phyloP scores from a whole-genome alignment of 208 protist genomes.

The Leishmania major region DNA sequence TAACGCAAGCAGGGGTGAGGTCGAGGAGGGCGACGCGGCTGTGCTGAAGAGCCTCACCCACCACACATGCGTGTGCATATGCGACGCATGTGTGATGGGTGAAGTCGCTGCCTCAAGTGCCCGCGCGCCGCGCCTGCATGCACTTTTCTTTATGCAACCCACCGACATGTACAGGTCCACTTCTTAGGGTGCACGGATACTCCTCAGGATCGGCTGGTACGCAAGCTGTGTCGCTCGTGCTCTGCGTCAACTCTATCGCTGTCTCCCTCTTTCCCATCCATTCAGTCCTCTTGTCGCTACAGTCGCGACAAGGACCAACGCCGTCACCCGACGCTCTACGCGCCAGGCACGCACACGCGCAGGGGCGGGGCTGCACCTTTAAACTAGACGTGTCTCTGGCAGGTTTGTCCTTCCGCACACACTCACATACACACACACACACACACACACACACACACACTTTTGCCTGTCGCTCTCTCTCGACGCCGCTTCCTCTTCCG shows the following conservation, averaged over 20 bases:
- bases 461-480: too few relatives aligned
- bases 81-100: neutral
- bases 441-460: neutral
- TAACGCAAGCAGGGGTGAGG: too few relatives aligned
- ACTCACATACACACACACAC: slow-evolving; percentile 11
- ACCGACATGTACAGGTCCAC: neutral
- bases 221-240: neutral
- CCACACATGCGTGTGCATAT: neutral
- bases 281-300: neutral
- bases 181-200: neutral
- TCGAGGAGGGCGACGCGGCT: too few relatives aligned
- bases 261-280: neutral
- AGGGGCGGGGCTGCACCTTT: neutral
- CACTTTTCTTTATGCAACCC: neutral
- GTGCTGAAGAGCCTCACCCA: too few relatives aligned
- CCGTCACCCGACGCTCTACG: neutral
- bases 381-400: neutral
- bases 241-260: neutral
- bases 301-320: neutral
- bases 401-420: neutral
- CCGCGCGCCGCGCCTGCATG: neutral
- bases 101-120: neutral
- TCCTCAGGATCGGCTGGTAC: neutral
- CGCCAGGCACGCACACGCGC: neutral
- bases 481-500: too few relatives aligned